phyloP scores from a whole-genome alignment of 345 rosid genomes.

The Toxicodendron radicans region DNA sequence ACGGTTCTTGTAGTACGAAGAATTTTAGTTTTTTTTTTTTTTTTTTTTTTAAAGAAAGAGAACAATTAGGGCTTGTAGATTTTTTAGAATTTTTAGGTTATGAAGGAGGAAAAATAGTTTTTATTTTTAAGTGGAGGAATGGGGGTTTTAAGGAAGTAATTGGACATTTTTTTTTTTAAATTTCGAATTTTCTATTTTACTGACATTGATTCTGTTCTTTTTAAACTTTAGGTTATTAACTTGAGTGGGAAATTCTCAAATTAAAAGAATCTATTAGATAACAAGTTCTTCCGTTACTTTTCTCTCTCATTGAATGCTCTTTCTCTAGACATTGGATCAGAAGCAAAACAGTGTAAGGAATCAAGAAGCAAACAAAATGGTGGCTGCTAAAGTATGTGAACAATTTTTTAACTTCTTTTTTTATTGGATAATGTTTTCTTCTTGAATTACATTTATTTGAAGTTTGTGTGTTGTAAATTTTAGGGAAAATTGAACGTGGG shows the following conservation, averaged over 20 bases:
- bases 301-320: slow-evolving; percentile 1
- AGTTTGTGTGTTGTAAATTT: slow-evolving; percentile 4
- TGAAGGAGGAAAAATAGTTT: no score
- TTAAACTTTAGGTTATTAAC: not conserved
- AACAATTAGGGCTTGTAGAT: no score
- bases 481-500: slow-evolving; percentile 21
- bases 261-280: not conserved
- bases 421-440: not conserved
- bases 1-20: not conserved
- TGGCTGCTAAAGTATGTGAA: not conserved
- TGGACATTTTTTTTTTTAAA: not conserved
- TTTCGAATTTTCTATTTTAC: not conserved
- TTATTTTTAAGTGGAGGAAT: not conserved
- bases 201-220: not conserved
- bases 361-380: not conserved
- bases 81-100: no score
- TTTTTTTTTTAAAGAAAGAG: not conserved
- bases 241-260: not conserved
- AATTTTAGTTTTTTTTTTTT: not conserved
- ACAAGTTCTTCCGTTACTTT: not conserved
- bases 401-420: not conserved
- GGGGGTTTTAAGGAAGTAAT: not conserved
- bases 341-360: not conserved
- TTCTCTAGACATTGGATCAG: not conserved
- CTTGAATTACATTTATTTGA: not conserved